phyloP scores from a whole-genome alignment of 1,284 basidiomycete species.

The Microstroma glucosiphilum region DNA sequence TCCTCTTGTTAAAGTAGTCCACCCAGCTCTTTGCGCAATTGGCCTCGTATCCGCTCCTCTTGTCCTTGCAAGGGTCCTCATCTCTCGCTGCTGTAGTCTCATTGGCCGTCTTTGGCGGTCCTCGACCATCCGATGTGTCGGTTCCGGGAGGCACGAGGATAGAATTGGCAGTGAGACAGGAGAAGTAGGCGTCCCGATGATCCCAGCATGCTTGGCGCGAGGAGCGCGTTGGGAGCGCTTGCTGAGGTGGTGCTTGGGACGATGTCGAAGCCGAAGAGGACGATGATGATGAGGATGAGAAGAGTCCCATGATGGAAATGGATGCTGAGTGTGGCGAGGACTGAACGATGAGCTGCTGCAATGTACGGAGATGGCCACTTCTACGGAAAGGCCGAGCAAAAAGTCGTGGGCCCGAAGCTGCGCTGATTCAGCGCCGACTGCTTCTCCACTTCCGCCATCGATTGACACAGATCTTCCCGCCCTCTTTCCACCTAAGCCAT shows the following conservation, averaged over 20 bases:
- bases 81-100: constrained; percentile 26
- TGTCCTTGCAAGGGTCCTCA: constrained; percentile 37
- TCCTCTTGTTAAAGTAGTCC: constrained; percentile 49
- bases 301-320: constrained; percentile 9
- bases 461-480: no score
- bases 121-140: constrained; percentile 39
- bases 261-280: constrained; percentile 8
- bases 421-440: no score
- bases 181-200: constrained; percentile 43
- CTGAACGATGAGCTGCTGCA: background rate
- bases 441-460: no score
- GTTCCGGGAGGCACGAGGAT: constrained; percentile 44
- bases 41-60: constrained; percentile 35
- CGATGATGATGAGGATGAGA: constrained; percentile 9
- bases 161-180: constrained; percentile 33
- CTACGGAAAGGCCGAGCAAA: no score
- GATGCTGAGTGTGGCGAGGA: background rate
- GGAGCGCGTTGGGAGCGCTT: constrained; percentile 26
- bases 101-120: constrained; percentile 28
- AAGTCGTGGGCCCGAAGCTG: no score
- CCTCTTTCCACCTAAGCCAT: no score
- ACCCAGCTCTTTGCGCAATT: constrained; percentile 49
- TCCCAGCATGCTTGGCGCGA: constrained; percentile 45
- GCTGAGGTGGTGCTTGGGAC: background rate
- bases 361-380: no score